phyloP scores from a whole-genome alignment of 2,329 filamentous ascomycete genomes.

The Trichoderma arundinaceum region DNA sequence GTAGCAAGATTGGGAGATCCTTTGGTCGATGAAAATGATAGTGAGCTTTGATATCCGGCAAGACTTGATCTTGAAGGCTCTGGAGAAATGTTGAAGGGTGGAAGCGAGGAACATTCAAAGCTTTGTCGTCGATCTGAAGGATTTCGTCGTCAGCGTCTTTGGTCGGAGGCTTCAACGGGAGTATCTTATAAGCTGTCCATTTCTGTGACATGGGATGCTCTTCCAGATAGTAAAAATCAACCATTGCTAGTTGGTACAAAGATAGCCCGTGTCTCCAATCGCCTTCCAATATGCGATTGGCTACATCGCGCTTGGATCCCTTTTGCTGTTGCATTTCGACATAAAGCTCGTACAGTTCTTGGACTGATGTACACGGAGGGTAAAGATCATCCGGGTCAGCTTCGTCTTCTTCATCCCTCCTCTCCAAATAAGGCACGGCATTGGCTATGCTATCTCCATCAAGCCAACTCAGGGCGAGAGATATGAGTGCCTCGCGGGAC shows the following conservation, averaged over 20 bases:
- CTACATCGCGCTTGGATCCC: slow-evolving; percentile 66
- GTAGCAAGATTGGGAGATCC: slow-evolving; percentile 69
- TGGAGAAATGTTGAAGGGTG: slow-evolving; percentile 81
- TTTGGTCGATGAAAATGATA: slow-evolving; percentile 78
- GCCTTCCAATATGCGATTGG: slow-evolving; percentile 68
- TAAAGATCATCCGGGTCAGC: slow-evolving; percentile 71
- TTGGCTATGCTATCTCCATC: slow-evolving; percentile 66
- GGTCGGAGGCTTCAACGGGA: slow-evolving; percentile 54
- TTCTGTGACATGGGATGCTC: slow-evolving; percentile 67
- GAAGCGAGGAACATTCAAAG: slow-evolving; percentile 68
- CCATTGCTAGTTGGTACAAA: slow-evolving; percentile 71
- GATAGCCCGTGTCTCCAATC: slow-evolving; percentile 70
- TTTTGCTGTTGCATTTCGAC: slow-evolving; percentile 62
- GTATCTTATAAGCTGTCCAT: slow-evolving; percentile 67
- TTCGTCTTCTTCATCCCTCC: slow-evolving; percentile 39
- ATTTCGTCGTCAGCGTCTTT: slow-evolving; percentile 47
- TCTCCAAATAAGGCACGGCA: slow-evolving; percentile 50
- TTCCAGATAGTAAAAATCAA: slow-evolving; percentile 69
- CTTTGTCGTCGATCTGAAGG: slow-evolving; percentile 52
- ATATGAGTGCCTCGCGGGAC: slow-evolving; percentile 72
- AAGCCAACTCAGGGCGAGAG: slow-evolving; percentile 78
- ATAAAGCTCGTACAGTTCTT: slow-evolving; percentile 71
- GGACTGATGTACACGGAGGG: slow-evolving; percentile 67
- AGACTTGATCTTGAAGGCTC: slow-evolving; percentile 74
- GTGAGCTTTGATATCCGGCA: slow-evolving; percentile 82